Conservation (phyloP, 768 basidiomycete genomes). For the Fibroporia radiculosa region DNA sequence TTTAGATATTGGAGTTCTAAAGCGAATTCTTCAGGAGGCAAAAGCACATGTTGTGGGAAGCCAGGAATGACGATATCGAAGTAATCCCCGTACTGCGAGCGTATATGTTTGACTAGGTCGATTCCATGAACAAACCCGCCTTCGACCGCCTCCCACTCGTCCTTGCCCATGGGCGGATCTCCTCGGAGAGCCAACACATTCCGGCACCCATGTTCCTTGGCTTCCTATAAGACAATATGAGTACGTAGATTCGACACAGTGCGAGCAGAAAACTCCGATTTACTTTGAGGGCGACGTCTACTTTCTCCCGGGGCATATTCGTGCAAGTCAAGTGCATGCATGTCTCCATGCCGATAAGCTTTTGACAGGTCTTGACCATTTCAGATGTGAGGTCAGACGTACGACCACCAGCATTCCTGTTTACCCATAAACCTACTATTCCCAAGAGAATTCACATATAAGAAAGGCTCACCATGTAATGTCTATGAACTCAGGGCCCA, state of each 20-base stretch:
- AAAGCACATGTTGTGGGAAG: slow-evolving; percentile 76
- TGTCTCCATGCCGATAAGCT: slow-evolving; percentile 88
- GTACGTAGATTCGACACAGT: neutral
- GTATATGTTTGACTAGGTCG: slow-evolving; percentile 88
- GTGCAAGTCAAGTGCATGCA: slow-evolving; percentile 99
- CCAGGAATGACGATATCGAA: slow-evolving; percentile 94
- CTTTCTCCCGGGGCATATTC: slow-evolving; percentile 95
- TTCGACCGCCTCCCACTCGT: slow-evolving; percentile 88
- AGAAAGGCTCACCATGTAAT: slow-evolving; percentile 67
- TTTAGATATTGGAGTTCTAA: slow-evolving; percentile 83
- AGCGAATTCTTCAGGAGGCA: slow-evolving; percentile 66
- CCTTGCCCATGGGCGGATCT: slow-evolving; percentile 83
- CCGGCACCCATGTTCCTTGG: slow-evolving; percentile 80
- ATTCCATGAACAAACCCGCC: slow-evolving; percentile 87
- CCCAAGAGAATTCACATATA: slow-evolving; percentile 2
- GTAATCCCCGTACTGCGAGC: slow-evolving; percentile 75
- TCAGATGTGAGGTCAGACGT: slow-evolving; percentile 92
- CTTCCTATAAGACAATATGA: slow-evolving; percentile 48
- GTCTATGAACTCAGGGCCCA: slow-evolving; percentile 97
- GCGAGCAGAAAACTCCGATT: slow-evolving; percentile 20
- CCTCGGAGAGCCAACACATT: slow-evolving; percentile 92
- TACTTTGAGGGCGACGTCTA: slow-evolving; percentile 85
- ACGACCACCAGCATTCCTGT: slow-evolving; percentile 93
- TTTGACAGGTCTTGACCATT: slow-evolving; percentile 91
- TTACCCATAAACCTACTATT: neutral